phyloP scores from a whole-genome alignment of 176 grass and related monocot species.

The Hyparrhenia diplandra region DNA sequence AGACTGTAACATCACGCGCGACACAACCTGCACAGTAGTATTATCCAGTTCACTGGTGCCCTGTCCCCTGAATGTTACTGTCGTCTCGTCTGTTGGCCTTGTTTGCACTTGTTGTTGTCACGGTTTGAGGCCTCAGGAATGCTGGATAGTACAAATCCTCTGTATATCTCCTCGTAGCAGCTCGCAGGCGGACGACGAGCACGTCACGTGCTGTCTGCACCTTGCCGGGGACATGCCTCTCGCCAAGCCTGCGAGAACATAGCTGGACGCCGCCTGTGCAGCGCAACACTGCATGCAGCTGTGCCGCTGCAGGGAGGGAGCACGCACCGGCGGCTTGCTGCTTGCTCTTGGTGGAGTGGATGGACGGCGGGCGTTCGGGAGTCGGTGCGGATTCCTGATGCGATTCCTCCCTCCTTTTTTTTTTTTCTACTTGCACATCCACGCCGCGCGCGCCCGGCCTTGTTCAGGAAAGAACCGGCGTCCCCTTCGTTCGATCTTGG shows the following conservation, averaged over 20 bases:
- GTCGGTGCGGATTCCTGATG: constrained; percentile 25
- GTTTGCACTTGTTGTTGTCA: not conserved
- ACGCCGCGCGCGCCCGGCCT: not conserved
- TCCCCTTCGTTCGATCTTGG: not conserved
- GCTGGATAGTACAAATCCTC: not conserved
- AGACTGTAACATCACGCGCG: no score
- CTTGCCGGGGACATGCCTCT: constrained; percentile 37
- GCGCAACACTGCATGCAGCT: not conserved
- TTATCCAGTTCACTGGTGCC: not conserved
- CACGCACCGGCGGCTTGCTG: not conserved
- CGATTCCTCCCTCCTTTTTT: no score
- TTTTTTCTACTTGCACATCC: not conserved
- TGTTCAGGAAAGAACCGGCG: not conserved
- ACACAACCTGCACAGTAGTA: no score
- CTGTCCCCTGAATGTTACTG: not conserved
- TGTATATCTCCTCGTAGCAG: not conserved
- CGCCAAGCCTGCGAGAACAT: not conserved
- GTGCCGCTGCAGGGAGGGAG: not conserved
- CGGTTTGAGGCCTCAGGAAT: not conserved
- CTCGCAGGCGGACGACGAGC: not conserved
- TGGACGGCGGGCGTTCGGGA: constrained; percentile 1
- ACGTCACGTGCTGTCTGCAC: constrained; percentile 18
- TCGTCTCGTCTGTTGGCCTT: not conserved
- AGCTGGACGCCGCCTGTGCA: constrained; percentile 14
- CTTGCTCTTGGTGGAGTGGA: no score